Conservation (phyloP, 2,329 filamentous ascomycete genomes). For the Lecanicillium sp. region DNA sequence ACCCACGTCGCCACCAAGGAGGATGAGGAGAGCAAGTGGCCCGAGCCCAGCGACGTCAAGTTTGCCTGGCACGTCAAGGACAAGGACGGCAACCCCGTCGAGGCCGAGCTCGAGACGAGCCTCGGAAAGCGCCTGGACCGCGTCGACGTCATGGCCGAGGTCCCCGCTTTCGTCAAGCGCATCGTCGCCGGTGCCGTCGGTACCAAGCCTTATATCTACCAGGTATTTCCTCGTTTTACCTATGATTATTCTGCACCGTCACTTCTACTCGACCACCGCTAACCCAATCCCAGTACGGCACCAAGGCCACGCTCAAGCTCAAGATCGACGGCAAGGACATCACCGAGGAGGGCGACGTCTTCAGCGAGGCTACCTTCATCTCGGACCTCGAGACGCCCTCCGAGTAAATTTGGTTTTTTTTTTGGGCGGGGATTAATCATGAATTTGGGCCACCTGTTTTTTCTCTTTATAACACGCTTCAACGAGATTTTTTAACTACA, state of each 20-base stretch:
- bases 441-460: conserved; percentile 1
- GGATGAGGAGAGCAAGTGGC: conserved; percentile 81
- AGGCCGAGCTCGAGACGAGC: conserved; percentile 61
- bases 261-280: too few species aligned
- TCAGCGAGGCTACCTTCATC: conserved; percentile 95
- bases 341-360: conserved; percentile 70
- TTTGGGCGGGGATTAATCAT: background rate
- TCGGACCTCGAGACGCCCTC: conserved; percentile 33
- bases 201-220: conserved; percentile 96
- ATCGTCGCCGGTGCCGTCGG: conserved; percentile 84
- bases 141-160: conserved; percentile 93
- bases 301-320: conserved; percentile 68
- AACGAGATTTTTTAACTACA: conserved; percentile 4
- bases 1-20: conserved; percentile 63
- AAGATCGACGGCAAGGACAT: conserved; percentile 77
- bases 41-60: conserved; percentile 69
- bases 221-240: conserved; percentile 48
- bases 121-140: conserved; percentile 65
- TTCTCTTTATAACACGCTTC: conserved; percentile 5
- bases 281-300: conserved; percentile 54
- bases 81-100: conserved; percentile 67
- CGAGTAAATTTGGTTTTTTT: conserved; percentile 30
- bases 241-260: background rate
- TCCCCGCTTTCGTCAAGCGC: conserved; percentile 91
- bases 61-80: conserved; percentile 74